Base-by-base conservation (phyloP, 169 alveolate genomes). In the Amoebophrya sp. region DNA sequence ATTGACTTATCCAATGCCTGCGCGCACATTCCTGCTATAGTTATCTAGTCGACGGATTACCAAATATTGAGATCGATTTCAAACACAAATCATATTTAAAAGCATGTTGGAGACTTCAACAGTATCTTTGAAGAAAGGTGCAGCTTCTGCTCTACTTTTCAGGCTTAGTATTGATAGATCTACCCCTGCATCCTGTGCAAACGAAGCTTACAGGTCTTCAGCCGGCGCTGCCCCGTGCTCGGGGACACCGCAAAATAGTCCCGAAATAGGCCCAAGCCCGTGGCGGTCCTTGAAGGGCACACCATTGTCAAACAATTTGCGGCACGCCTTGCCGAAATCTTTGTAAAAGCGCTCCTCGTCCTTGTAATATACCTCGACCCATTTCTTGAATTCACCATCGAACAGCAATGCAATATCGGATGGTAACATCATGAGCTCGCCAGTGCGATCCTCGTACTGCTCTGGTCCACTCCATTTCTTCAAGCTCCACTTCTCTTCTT, bases 401-500 rank as follows among this genome's bases (percentile, higher is more conserved):
- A 65, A 26, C 0, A 65, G 18, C 83, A 65, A 18, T 36, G 83
- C 83, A 65, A 65, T 65, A 36, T 65, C 83, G 83, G 83, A 65
- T 29, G 83, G 83, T 0, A 65, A 26, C 83, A 65, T 65, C 83
- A 65, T 65, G 18, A 65, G 83, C 33, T 65, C 83, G 38, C 83
- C 83, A 29, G 83, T 65, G n/a, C 36, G 3, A 18, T 65, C 83
- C 26, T 65, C 36, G 33, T 65, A 65, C 83, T 65, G 83, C 83
- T 65, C 83, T 36, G 83, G 83, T 36, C 83, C 83, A 10, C 2
- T 12, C 83, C 83, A 65, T 36, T 65, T 65, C 83, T 26, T 6
- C 83, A 65, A 65, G 36, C 36, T 65, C 83, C 83, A 65, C 26
- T 65, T 65, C 83, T 65, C 83, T 36, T 65, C 83, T 65, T 65